Evolutionary conservation across 768 basidiomycete genomes (phyloP), one percentile per base, ranked within the genome.

Genomic region (Calvatia gigantea): DNA sequence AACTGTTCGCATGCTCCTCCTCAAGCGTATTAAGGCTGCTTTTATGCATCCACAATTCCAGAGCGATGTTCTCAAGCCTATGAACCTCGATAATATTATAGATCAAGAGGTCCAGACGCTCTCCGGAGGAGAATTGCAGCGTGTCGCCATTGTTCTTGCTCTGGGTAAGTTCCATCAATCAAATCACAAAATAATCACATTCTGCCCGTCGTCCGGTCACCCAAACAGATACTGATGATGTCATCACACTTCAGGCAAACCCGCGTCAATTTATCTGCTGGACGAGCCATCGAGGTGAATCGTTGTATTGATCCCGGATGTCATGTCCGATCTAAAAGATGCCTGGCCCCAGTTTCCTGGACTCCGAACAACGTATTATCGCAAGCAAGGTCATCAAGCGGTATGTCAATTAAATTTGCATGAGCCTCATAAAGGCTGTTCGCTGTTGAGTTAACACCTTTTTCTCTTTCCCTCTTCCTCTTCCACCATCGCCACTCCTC

Each of bases 11-110:
- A 90, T 92, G 90, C 75, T 99, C 58, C 73, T 99, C 56, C 67
- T 99, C 48, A 98, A 97, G 76, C 85, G 89, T 72, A 97, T 98
- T 75, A 95, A 96, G 74, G 78, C 82, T 19, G 85, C 94, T 28
- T 98, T 97, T 74, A 96, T 98, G 94, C 94, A 97, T 70, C 89
- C 95, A n/a, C 97, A 98, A 72, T 99, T 99, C 88, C 91, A 96
- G 71, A 91, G 90, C 38, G 97, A 98, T 67, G 97, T 98, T 42
- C 73, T 98, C 59, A 98, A 98, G 75, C 96, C 96, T 23, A 98
- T 99, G 96, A 91, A 75, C 68, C 70, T 99, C 64, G 97, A 99
- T 38, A 82, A 84, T 54, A 87, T 99, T 59, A 86, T 99, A 77
- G 97, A 99, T 69, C 95, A 99, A 73, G 94, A 98, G 33, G 97